Conservation (phyloP, 257 asterid genomes). For the Paraleonurus japonicus region DNA sequence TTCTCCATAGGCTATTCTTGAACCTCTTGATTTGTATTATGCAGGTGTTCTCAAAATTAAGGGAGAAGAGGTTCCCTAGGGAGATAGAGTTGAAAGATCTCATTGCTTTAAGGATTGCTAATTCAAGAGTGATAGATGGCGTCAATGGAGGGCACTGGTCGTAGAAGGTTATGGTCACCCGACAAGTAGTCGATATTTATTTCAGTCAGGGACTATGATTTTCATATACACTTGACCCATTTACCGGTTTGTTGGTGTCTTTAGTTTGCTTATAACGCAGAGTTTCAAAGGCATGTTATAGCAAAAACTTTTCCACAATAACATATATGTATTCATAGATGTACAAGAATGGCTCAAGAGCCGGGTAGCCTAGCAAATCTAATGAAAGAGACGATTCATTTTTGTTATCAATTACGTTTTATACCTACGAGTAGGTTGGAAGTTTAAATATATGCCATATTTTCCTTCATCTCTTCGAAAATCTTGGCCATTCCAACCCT, state of each 20-base stretch:
- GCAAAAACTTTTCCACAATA: background rate
- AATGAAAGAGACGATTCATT: background rate
- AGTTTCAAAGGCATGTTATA: background rate
- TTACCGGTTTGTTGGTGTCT: background rate
- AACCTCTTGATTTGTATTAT: conserved; percentile 19
- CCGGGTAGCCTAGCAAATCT: background rate
- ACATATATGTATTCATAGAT: background rate
- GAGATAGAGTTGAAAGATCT: conserved; percentile 92
- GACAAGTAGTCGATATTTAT: background rate
- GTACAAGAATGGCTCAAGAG: background rate
- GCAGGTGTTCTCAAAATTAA: conserved; percentile 85
- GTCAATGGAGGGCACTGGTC: conserved; percentile 40
- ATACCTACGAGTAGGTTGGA: background rate
- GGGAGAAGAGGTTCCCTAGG: conserved; percentile 79
- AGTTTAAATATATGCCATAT: background rate
- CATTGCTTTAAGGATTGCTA: conserved; percentile 58
- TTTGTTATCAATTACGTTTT: background rate
- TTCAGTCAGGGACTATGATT: background rate
- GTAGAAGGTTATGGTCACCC: conserved; percentile 21
- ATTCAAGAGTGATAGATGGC: conserved; percentile 55
- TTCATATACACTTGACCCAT: background rate
- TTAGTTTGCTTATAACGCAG: conserved; percentile 3
- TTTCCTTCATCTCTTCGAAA: too few relatives aligned
- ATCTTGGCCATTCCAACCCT: background rate
- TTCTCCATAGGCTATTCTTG: background rate